A percentile compares a stretch with the other conserved stretches of the same genome.
These are phyloP conservation scores for Arachis hypogaea DNA, from an alignment of 306 rosid genomes.

Conservation along the genomic window DNA sequence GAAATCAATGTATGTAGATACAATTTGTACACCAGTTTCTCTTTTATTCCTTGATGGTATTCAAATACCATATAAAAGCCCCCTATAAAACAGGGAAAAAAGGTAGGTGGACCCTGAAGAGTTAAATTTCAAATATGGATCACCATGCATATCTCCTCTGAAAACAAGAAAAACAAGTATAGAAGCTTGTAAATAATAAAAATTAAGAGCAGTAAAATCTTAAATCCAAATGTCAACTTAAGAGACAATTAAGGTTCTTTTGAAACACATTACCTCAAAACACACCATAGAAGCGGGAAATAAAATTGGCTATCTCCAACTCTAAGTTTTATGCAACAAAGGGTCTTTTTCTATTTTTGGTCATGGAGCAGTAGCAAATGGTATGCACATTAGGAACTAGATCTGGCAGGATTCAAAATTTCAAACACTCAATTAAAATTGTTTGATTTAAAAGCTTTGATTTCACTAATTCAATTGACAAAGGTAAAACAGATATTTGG, in stretches of 20 bases:
- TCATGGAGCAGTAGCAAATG: constrained; percentile 32
- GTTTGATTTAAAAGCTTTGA: constrained; percentile 4
- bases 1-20: constrained; percentile 26
- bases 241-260: background rate
- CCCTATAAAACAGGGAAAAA: background rate
- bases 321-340: constrained; percentile 1
- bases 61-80: background rate
- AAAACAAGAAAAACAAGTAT: constrained; percentile 21
- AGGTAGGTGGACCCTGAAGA: constrained; percentile 7
- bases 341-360: constrained; percentile 14
- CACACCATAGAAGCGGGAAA: background rate
- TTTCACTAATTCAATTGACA: constrained; percentile 1
- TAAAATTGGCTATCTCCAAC: constrained; percentile 1
- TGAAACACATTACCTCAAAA: constrained; percentile 25
- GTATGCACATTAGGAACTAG: constrained; percentile 12
- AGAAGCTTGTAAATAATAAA: constrained; percentile 22
- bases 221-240: constrained; percentile 22
- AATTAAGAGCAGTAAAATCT: constrained; percentile 20
- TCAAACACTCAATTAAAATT: background rate
- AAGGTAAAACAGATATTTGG: constrained; percentile 10
- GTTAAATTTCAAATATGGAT: constrained; percentile 24
- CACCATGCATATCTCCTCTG: constrained; percentile 29
- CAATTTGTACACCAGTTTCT: constrained; percentile 41
- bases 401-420: background rate
- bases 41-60: constrained; percentile 33